phyloP scores from a whole-genome alignment of 176 grass and related monocot species.

The Paspalum notatum region DNA sequence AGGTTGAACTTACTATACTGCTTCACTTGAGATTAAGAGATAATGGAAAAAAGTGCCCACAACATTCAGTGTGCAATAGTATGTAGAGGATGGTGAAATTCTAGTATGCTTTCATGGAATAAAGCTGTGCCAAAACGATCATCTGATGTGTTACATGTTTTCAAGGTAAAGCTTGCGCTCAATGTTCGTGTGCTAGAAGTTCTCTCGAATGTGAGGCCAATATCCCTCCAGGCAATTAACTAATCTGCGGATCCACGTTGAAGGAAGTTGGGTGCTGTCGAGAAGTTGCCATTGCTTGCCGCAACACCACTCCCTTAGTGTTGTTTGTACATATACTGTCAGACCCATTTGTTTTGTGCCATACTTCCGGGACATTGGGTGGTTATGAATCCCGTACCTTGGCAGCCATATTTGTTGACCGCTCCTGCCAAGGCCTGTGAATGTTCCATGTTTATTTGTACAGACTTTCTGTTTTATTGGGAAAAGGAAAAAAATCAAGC shows the following conservation, averaged over 20 bases:
- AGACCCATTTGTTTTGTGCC: slow-evolving; percentile 82
- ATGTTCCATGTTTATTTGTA: slow-evolving; percentile 91
- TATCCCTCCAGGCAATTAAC: slow-evolving; percentile 52
- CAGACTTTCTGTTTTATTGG: slow-evolving; percentile 68
- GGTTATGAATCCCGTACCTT: slow-evolving; percentile 52
- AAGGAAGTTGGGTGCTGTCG: slow-evolving; percentile 52
- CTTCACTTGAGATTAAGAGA: slow-evolving; percentile 48
- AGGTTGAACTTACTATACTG: slow-evolving; percentile 71
- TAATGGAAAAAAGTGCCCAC: slow-evolving; percentile 43
- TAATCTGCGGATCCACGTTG: slow-evolving; percentile 58
- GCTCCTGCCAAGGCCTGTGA: slow-evolving; percentile 55
- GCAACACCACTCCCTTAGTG: slow-evolving; percentile 44
- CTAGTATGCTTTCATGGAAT: slow-evolving; percentile 57
- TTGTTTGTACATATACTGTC: slow-evolving; percentile 85
- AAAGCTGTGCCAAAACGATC: slow-evolving; percentile 45
- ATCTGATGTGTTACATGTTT: slow-evolving; percentile 57
- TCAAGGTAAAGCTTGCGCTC: slow-evolving; percentile 52
- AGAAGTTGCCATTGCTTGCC: slow-evolving; percentile 67
- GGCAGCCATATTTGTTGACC: slow-evolving; percentile 82
- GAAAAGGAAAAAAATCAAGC: slow-evolving; percentile 48
- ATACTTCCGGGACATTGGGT: slow-evolving; percentile 63
- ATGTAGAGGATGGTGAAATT: slow-evolving; percentile 57
- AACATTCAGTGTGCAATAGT: slow-evolving; percentile 51
- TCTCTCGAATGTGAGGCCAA: slow-evolving; percentile 53
- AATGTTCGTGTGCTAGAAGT: slow-evolving; percentile 32